Percentiles rank a stretch among this genome's conserved stretches.
Evolutionary conservation across 352 stramenopile genomes (phyloP).

Genomic region (Labyrinthula sp.): DNA sequence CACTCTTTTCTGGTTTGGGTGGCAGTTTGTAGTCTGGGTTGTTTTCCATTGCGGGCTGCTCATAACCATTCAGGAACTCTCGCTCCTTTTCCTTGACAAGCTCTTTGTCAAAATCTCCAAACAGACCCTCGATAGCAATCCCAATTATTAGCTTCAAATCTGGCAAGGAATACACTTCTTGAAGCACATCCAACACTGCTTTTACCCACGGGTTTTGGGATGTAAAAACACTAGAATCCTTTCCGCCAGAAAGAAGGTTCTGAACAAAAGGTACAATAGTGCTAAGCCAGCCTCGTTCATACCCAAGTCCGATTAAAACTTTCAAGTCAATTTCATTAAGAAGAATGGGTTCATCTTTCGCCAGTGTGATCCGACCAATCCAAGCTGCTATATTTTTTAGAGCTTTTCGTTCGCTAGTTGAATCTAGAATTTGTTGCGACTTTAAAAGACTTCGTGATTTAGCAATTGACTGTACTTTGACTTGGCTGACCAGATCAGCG

Average conservation of each 20-base stretch:
- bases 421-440: slow-evolving; percentile 91
- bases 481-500: slow-evolving; percentile 67
- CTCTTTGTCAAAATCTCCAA: slow-evolving; percentile 92
- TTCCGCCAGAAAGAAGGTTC: slow-evolving; percentile 92
- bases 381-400: slow-evolving; percentile 96
- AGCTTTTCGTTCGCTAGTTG: slow-evolving; percentile 82
- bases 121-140: slow-evolving; percentile 97
- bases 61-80: slow-evolving; percentile 61
- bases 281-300: slow-evolving; percentile 85
- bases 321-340: slow-evolving; percentile 93
- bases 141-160: slow-evolving; percentile 99
- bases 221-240: slow-evolving; percentile 85
- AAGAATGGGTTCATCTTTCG: slow-evolving; percentile 84
- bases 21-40: slow-evolving; percentile 95
- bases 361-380: slow-evolving; percentile 90
- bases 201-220: slow-evolving; percentile 97
- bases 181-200: slow-evolving; percentile 88
- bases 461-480: slow-evolving; percentile 73
- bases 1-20: slow-evolving; percentile 2
- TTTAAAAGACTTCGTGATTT: slow-evolving; percentile 83
- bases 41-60: slow-evolving; percentile 64
- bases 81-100: slow-evolving; percentile 79
- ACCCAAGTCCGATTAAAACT: slow-evolving; percentile 71
- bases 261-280: slow-evolving; percentile 90
- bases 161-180: slow-evolving; percentile 90